Evolutionary conservation across 2,329 filamentous ascomycete genomes (phyloP).

Genomic region (Neonectria neomacrospora): DNA sequence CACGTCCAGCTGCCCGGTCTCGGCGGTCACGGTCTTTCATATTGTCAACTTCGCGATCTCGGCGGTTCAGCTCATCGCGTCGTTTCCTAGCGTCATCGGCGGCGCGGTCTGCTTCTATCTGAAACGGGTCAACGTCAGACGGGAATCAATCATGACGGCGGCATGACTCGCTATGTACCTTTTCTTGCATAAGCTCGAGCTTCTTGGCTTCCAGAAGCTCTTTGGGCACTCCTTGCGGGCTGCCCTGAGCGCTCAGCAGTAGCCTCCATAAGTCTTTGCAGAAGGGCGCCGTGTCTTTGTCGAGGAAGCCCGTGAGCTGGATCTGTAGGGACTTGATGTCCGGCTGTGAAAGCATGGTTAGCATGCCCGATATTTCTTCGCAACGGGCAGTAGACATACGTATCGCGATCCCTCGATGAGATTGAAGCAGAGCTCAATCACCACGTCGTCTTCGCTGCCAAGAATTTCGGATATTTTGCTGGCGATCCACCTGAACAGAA

Average conservation of each 20-base stretch:
- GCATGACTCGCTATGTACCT: slow-evolving; percentile 64
- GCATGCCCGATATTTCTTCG: slow-evolving; percentile 35
- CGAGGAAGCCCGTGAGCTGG: slow-evolving; percentile 92
- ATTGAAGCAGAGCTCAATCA: slow-evolving; percentile 84
- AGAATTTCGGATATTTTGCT: slow-evolving; percentile 87
- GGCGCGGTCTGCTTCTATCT: slow-evolving; percentile 86
- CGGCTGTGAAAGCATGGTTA: slow-evolving; percentile 67
- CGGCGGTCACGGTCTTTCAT: slow-evolving; percentile 73
- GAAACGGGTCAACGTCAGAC: neutral
- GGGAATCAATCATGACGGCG: neutral
- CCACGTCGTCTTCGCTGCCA: slow-evolving; percentile 93
- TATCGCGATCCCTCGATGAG: slow-evolving; percentile 78
- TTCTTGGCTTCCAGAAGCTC: slow-evolving; percentile 97
- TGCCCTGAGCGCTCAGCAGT: slow-evolving; percentile 88
- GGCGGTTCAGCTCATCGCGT: slow-evolving; percentile 75
- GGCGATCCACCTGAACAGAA: slow-evolving; percentile 86
- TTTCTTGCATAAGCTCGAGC: slow-evolving; percentile 91
- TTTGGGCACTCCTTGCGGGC: slow-evolving; percentile 90
- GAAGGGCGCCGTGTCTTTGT: slow-evolving; percentile 88
- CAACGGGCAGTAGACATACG: slow-evolving; percentile 63
- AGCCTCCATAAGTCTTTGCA: slow-evolving; percentile 95
- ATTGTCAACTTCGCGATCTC: slow-evolving; percentile 76
- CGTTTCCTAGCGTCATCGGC: slow-evolving; percentile 79
- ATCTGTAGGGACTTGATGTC: slow-evolving; percentile 97
- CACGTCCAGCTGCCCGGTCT: slow-evolving; percentile 62